Percentiles rank a stretch among this genome's conserved stretches.
Conservation (phyloP, 2,329 filamentous ascomycete species). For the Colletotrichum brevisporum region DNA sequence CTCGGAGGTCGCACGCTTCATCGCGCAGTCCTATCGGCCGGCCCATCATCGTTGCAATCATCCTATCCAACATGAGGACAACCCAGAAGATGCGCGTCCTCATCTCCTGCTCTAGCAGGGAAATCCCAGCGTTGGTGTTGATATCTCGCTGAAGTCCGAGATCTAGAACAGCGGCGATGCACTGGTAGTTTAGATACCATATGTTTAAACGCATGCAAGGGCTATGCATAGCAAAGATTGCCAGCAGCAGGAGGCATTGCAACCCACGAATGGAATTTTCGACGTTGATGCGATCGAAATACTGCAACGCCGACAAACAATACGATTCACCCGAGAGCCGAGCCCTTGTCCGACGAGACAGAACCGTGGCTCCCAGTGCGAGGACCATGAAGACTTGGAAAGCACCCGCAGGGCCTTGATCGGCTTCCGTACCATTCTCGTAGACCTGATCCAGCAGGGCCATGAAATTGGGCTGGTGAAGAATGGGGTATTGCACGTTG, state of each 20-base stretch:
- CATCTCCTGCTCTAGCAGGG: slow-evolving; percentile 66
- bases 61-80: slow-evolving; percentile 65
- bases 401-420: slow-evolving; percentile 46
- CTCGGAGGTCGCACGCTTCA: slow-evolving; percentile 67
- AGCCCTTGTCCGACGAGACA: slow-evolving; percentile 58
- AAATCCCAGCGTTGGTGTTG: slow-evolving; percentile 56
- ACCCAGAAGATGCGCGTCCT: slow-evolving; percentile 70
- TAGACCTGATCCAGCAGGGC: slow-evolving; percentile 51
- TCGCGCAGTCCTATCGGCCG: slow-evolving; percentile 68
- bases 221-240: slow-evolving; percentile 66
- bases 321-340: slow-evolving; percentile 64
- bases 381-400: slow-evolving; percentile 70
- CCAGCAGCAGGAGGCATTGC: slow-evolving; percentile 62
- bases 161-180: slow-evolving; percentile 64
- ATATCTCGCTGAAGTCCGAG: slow-evolving; percentile 66
- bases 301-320: slow-evolving; percentile 61
- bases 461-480: slow-evolving; percentile 61
- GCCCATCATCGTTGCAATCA: slow-evolving; percentile 69
- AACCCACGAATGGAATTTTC: slow-evolving; percentile 64
- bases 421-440: slow-evolving; percentile 41
- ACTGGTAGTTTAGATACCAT: slow-evolving; percentile 71
- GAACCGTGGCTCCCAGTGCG: slow-evolving; percentile 61
- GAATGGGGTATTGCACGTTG: slow-evolving; percentile 63
- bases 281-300: slow-evolving; percentile 61
- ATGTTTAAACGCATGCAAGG: slow-evolving; percentile 63